Evolutionary conservation across 352 stramenopile species (phyloP), one percentile per base, ranked within the genome.

Genomic region (Pythium rishiriense): DNA sequence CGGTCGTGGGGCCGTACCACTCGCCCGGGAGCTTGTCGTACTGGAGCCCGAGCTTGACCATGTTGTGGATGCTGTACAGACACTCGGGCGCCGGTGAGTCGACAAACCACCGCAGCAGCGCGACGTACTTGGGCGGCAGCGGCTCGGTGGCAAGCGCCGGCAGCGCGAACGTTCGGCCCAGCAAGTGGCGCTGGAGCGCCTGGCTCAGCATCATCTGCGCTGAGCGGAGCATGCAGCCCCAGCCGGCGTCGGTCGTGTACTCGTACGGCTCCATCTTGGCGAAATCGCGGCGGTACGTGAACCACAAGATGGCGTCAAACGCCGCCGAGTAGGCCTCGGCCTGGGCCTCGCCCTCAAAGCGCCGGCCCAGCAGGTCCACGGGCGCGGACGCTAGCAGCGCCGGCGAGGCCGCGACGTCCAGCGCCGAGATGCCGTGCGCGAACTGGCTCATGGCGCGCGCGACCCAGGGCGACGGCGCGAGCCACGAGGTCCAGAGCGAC

Each of bases 151-250:
- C 68, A 39, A 81, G 77, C 10, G 69, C 49, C 5, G 75, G 70
- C n/a, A 81, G 59, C 10, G 52, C 55, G 75, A 75, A 92, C 14
- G 86, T 64, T 3, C 74, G 66, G 0, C 81, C 79, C n/a, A 91
- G 51, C 4, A 93, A 58, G 56, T 92, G 81, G 17, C 94, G 76
- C 68, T 96, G 78, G 10, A 98, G 74, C 9, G 90, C 89, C 61
- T 98, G 85, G 0, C 79, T 85, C 21, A 99, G 75, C 68, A 99
- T 74, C 94, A 98, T 98, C 68, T 98, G 94, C 22, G 93, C 94
- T 29, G 88, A 95, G 25, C 96, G 89, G 45, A 98, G 72, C 96
- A 99, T 99, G 69, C 96, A 99, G 25, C 96, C 96, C 94, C 94
- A 99, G 22, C 96, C 96, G 0, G 93, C 93, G 76, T 99, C 94